phyloP scores from a whole-genome alignment of 1,139 yeast species.

The Suhomyces coccinellae region DNA sequence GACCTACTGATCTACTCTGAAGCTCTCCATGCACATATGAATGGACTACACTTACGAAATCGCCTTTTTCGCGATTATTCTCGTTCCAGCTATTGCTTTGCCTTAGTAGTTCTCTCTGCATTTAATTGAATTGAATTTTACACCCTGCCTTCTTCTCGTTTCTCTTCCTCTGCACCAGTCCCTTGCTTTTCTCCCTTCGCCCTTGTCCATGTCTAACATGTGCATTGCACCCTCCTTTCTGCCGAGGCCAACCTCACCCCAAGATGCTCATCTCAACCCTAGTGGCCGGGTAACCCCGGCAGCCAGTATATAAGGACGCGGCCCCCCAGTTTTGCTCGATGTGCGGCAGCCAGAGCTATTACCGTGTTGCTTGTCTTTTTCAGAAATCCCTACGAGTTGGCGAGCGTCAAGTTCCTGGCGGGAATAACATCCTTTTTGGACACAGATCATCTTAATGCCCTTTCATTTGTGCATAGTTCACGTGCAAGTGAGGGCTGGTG shows the following conservation, averaged over 20 bases:
- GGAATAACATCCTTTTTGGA: constrained; percentile 43
- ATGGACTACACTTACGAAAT: too few species aligned
- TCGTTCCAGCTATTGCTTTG: too few species aligned
- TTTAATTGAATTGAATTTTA: too few species aligned
- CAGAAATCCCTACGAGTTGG: constrained; percentile 51
- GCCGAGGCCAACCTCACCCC: neutral
- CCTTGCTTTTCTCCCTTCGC: neutral
- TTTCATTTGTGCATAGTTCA: constrained; percentile 28
- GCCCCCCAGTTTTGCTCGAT: constrained; percentile 26
- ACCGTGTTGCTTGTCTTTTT: constrained; percentile 60
- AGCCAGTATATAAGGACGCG: constrained; percentile 8
- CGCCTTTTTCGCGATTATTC: too few species aligned
- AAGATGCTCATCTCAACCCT: neutral
- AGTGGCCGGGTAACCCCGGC: constrained; percentile 16
- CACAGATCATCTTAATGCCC: constrained; percentile 53
- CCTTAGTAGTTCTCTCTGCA: too few species aligned
- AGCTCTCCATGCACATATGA: too few species aligned
- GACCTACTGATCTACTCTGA: too few species aligned
- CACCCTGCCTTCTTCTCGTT: too few species aligned
- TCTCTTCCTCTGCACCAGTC: too few species aligned
- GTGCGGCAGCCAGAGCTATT: constrained; percentile 60
- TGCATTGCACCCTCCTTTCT: neutral
- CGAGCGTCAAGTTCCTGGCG: constrained; percentile 60
- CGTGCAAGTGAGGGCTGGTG: constrained; percentile 50
- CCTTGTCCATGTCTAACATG: neutral